Base-by-base conservation (phyloP, 2,329 filamentous ascomycete genomes). In the Sclerotinia glacialis region DNA sequence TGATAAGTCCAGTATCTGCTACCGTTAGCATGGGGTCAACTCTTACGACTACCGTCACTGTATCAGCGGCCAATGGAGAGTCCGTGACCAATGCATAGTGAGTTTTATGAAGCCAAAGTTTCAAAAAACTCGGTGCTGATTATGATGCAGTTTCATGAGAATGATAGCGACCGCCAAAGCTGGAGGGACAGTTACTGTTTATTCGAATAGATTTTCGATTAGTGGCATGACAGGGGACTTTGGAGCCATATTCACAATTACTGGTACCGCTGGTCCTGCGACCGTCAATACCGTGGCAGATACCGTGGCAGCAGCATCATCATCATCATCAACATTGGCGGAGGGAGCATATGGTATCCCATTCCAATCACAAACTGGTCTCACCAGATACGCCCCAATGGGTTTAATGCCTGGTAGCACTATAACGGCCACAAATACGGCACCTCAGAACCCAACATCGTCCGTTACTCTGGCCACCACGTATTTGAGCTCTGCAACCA, bases 161-260 rank as follows among this genome's bases (percentile, higher is more conserved):
- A 86, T 90, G 76, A 78, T 84, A 66, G 83, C 86, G 21, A 80
- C 80, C 8, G 82, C 81, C 6, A 79, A 80, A 23, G 80, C 81
- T n/a, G 83, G 85, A 47, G 83, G 83, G 42, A 82, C 81, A 5
- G 78, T 86, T 26, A 83, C 81, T 66, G 86, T 84, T 72, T 89
- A 82, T 74, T 89, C 87, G 14, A 72, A 79, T 60, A 86, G 87
- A 69, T 91, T 91, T 77, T 82, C 84, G n/a, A 78, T 90, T 63
- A 80, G 80, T 14, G 83, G 82, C 71, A 89, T 90, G 87, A 87
- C 83, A 2, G 87, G 87, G 47, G 78, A 78, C 5, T 88, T 88
- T 72, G 67, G 72, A 26, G 79, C 75, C 21, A 73, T 78, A 34
- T 72, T 72, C 44, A 74, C 75, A 11, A 71, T 79, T 7, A 74